A percentile compares a stretch with the other conserved stretches of the same genome.
Conservation (phyloP, 345 rosid genomes). For the Psidium guajava region DNA sequence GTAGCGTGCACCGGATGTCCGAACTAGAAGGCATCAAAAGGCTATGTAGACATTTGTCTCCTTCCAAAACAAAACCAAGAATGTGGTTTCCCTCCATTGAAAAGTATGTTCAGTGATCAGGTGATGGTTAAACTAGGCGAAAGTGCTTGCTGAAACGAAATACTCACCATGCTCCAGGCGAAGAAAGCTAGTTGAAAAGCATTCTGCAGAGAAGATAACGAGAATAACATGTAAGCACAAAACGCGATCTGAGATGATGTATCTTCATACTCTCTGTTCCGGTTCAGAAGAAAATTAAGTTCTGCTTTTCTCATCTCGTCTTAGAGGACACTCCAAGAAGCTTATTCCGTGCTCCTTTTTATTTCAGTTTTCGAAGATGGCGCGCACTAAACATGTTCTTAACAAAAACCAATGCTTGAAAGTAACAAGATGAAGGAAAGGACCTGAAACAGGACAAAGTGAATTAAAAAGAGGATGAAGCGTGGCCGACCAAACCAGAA, state of each 20-base stretch:
- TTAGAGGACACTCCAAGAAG: background rate
- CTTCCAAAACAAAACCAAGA: background rate
- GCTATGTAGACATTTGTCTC: background rate
- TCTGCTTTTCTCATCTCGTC: background rate
- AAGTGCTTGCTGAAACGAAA: background rate
- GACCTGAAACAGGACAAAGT: slow-evolving; percentile 89
- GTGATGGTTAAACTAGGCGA: background rate
- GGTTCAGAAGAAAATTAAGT: background rate
- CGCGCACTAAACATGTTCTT: background rate
- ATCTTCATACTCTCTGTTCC: background rate
- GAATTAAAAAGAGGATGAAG: slow-evolving; percentile 75
- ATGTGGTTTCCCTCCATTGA: background rate
- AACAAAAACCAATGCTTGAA: background rate
- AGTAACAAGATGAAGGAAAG: background rate
- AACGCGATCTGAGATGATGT: background rate
- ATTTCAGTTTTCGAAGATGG: background rate
- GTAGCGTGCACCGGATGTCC: background rate
- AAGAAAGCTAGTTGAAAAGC: slow-evolving; percentile 89
- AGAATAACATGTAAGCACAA: background rate
- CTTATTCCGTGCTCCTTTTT: background rate
- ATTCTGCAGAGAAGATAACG: slow-evolving; percentile 31
- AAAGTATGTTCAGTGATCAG: background rate
- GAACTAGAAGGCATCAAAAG: background rate
- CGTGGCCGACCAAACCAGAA: slow-evolving; percentile 95
- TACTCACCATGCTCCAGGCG: slow-evolving; percentile 60